Conservation (phyloP, 1,139 yeast genomes). For the Sugiyamaella japonica region DNA sequence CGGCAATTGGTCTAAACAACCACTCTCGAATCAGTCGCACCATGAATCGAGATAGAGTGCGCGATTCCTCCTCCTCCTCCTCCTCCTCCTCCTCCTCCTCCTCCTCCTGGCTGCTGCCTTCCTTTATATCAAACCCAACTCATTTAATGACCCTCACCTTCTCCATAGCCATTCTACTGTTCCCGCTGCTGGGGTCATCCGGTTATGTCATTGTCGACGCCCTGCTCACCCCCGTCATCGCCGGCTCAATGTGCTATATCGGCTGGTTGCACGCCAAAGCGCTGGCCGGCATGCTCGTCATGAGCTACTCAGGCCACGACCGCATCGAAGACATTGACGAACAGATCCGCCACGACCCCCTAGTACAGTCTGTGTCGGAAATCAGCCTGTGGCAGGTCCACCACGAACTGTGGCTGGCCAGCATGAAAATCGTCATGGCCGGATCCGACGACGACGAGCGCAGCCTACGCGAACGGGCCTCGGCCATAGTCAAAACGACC, state of each 20-base stretch:
- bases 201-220: slow-evolving; percentile 37
- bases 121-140: slow-evolving; percentile 54
- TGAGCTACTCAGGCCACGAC: slow-evolving; percentile 46
- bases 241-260: slow-evolving; percentile 43
- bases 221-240: slow-evolving; percentile 42
- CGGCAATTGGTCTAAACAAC: slow-evolving; percentile 40
- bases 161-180: slow-evolving; percentile 42
- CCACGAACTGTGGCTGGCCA: slow-evolving; percentile 45
- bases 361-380: slow-evolving; percentile 38
- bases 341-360: slow-evolving; percentile 32
- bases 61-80: slow-evolving; percentile 9
- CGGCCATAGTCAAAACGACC: slow-evolving; percentile 32
- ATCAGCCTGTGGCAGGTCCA: slow-evolving; percentile 47
- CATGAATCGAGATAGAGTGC: slow-evolving; percentile 28
- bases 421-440: slow-evolving; percentile 39
- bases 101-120: slow-evolving; percentile 25
- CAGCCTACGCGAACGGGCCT: slow-evolving; percentile 38
- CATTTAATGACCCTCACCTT: slow-evolving; percentile 62
- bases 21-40: slow-evolving; percentile 36
- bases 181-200: slow-evolving; percentile 37
- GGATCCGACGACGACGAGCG: slow-evolving; percentile 41
- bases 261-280: slow-evolving; percentile 46
- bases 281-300: slow-evolving; percentile 47
- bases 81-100: no score
- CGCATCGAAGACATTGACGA: slow-evolving; percentile 35